phyloP scores from a whole-genome alignment of 441 rosid genomes.

The Iberis amara region DNA sequence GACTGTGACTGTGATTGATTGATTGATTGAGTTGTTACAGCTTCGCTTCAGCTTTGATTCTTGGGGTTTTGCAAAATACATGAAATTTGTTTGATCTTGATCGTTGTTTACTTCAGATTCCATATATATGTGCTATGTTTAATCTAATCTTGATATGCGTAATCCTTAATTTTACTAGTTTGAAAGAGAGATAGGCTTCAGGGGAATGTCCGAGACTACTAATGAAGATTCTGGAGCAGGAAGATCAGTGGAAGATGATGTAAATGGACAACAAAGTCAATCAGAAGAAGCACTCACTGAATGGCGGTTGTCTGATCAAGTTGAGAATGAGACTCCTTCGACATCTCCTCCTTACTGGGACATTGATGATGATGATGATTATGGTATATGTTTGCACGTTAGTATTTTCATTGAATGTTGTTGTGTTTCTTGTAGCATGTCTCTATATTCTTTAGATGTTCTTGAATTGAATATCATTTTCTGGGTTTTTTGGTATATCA shows the following conservation, averaged over 20 bases:
- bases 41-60: no score
- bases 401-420: slow-evolving; percentile 1
- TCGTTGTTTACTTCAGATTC: no score
- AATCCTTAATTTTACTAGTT: background rate
- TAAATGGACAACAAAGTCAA: slow-evolving; percentile 53
- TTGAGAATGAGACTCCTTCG: slow-evolving; percentile 81
- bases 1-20: no score
- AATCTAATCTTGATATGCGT: no score
- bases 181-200: slow-evolving; percentile 8
- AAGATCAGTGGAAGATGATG: slow-evolving; percentile 54
- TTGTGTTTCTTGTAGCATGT: no score
- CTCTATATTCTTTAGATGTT: no score
- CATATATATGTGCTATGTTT: no score
- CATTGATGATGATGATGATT: slow-evolving; percentile 62
- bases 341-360: slow-evolving; percentile 92
- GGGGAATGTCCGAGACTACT: slow-evolving; percentile 64
- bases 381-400: slow-evolving; percentile 37
- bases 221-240: slow-evolving; percentile 69
- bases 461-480: no score
- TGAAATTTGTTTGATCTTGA: no score
- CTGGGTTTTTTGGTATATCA: no score
- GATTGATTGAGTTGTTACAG: no score
- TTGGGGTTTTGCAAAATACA: no score
- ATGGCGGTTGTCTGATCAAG: slow-evolving; percentile 86
- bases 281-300: slow-evolving; percentile 74